Evolutionary conservation across 208 protist species (phyloP), one percentile per base, ranked within the genome.

Genomic region (Strigomonas oncopelti): DNA sequence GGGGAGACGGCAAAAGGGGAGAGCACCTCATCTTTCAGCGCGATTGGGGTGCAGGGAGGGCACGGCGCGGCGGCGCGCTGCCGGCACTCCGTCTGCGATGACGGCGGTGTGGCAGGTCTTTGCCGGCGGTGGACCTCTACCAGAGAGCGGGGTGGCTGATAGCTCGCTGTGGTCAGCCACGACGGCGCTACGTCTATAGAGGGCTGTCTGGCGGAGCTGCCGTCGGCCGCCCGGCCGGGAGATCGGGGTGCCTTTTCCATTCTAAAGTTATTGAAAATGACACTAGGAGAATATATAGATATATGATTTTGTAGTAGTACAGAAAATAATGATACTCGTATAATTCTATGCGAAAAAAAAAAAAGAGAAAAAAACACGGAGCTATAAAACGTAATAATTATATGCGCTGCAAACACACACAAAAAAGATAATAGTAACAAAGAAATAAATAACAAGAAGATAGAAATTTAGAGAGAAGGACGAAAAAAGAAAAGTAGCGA

Each of bases 391-490:
- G 8, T 42, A 51, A 36, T 3, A 38, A 48, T 53, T 11, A 42
- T 24, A 38, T 27, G 16, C 14, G n/a, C n/a, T n/a, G n/a, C n/a
- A n/a, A n/a, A n/a, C n/a, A n/a, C n/a, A n/a, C n/a, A n/a, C n/a
- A n/a, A n/a, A n/a, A n/a, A n/a, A n/a, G n/a, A n/a, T n/a, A n/a
- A 57, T 46, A 62, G 54, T 16, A 60, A 70, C 24, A 64, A 46
- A 63, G 58, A 63, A 71, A 57, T 7, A 58, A 60, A 9, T 25
- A 74, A 55, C 27, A 63, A 48, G 38, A 25, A 51, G 16, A 59
- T 18, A 56, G 29, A 46, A 38, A 36, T 42, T 22, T 60, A 31
- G 3, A 24, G 20, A 52, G 46, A 52, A 14, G 11, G 16, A 52
- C 46, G 5, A 24, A 52, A n/a, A 20, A 3, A 52, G 46, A 69